phyloP scores from a whole-genome alignment of 2,329 filamentous ascomycete genomes.

The Pseudogymnoascus sp. region DNA sequence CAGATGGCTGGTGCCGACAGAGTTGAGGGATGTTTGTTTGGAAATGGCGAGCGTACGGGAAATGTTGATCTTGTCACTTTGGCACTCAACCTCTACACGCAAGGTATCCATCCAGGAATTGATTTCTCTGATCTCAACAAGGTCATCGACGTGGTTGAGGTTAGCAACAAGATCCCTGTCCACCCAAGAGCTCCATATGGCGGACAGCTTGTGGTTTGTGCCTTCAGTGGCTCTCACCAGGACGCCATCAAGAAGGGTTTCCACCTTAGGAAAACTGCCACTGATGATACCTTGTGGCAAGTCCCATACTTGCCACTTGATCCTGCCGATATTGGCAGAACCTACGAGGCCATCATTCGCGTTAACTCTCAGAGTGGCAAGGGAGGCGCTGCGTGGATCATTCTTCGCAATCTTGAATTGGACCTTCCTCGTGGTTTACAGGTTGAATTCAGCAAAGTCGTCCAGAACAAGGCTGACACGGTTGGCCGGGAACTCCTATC shows the following conservation, averaged over 20 bases:
- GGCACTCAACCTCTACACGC: slow-evolving; percentile 88
- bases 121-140: slow-evolving; percentile 85
- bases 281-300: slow-evolving; percentile 63
- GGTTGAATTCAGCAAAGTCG: slow-evolving; percentile 79
- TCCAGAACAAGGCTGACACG: slow-evolving; percentile 72
- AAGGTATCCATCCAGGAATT: slow-evolving; percentile 74
- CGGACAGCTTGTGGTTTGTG: slow-evolving; percentile 82
- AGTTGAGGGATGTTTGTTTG: slow-evolving; percentile 89
- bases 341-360: slow-evolving; percentile 95
- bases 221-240: slow-evolving; percentile 87
- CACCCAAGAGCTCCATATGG: slow-evolving; percentile 86
- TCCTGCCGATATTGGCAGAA: slow-evolving; percentile 85
- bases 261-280: slow-evolving; percentile 55
- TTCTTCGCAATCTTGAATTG: slow-evolving; percentile 78
- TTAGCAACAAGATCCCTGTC: slow-evolving; percentile 89
- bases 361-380: slow-evolving; percentile 97
- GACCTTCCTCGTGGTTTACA: slow-evolving; percentile 90
- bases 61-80: slow-evolving; percentile 94
- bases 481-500: slow-evolving; percentile 78
- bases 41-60: slow-evolving; percentile 90
- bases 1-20: slow-evolving; percentile 95
- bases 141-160: slow-evolving; percentile 83
- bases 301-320: slow-evolving; percentile 91
- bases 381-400: slow-evolving; percentile 89
- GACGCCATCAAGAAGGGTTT: slow-evolving; percentile 95